Evolutionary conservation across 306 rosid species (phyloP).

Genomic region (Canavalia gladiata): DNA sequence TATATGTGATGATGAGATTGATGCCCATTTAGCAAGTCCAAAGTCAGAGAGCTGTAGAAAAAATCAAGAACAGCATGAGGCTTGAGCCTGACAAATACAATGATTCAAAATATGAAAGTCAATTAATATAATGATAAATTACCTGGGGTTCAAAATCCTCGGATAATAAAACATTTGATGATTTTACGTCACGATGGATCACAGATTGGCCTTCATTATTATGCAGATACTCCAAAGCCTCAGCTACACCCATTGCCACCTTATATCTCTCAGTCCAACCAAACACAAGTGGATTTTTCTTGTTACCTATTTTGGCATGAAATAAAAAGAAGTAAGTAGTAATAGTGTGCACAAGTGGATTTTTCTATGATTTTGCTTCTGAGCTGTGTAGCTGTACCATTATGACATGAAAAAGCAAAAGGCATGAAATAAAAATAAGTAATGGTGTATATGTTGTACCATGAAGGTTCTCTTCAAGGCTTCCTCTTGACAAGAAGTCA

Average conservation of each 20-base stretch:
- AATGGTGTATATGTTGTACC: conserved; percentile 55
- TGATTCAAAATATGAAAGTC: neutral
- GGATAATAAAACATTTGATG: conserved; percentile 87
- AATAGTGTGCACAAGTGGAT: neutral
- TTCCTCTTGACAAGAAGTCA: conserved; percentile 92
- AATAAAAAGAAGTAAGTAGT: conserved; percentile 34
- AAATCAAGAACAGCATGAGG: conserved; percentile 33
- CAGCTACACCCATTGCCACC: conserved; percentile 91
- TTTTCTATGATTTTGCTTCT: no score
- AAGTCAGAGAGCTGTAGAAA: conserved; percentile 91
- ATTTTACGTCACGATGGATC: conserved; percentile 92
- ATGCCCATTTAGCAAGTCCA: conserved; percentile 95
- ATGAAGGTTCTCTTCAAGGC: conserved; percentile 95
- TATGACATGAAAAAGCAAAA: neutral
- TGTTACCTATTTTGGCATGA: conserved; percentile 59
- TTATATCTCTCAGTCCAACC: conserved; percentile 92
- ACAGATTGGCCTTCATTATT: conserved; percentile 62
- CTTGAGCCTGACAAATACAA: conserved; percentile 14
- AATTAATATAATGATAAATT: conserved; percentile 29
- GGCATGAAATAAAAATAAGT: neutral
- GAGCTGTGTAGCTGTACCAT: no score
- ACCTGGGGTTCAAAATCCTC: conserved; percentile 98
- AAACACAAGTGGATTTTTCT: conserved; percentile 71
- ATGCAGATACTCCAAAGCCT: conserved; percentile 94
- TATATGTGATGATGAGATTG: conserved; percentile 74